Percentiles rank a stretch among this genome's conserved stretches.
Evolutionary conservation across 495 filamentous ascomycete species (phyloP).

Genomic region (Pseudoneurospora amorphoporcata): DNA sequence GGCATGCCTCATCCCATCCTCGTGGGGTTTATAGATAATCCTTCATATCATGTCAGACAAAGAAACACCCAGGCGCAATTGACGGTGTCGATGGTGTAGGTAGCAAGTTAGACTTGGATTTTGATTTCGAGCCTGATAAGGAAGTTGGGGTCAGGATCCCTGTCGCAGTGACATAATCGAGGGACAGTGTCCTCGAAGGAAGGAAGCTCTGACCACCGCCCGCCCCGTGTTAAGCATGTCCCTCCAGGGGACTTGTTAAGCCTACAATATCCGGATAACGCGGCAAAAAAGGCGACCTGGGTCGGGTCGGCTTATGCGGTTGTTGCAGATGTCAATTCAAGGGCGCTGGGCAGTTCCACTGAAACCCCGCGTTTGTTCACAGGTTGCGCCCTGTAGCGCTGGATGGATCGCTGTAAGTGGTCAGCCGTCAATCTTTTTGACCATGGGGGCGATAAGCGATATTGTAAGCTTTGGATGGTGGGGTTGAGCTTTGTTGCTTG

Average conservation of each 20-base stretch:
- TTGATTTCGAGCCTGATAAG: not conserved
- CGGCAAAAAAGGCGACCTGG: not conserved
- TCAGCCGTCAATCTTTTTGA: not conserved
- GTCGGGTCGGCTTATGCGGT: not conserved
- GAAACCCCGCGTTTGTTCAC: not conserved
- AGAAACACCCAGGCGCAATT: not conserved
- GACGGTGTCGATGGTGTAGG: not conserved
- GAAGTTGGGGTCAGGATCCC: not conserved
- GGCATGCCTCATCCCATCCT: conserved; percentile 44
- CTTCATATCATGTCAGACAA: not conserved
- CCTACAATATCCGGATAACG: not conserved
- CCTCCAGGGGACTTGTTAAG: not conserved
- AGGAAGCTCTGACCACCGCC: not conserved
- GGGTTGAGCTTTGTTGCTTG: not conserved
- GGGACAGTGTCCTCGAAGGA: not conserved
- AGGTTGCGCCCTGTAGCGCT: not conserved
- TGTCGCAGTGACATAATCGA: not conserved
- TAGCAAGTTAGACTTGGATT: not conserved
- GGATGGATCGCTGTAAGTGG: not conserved
- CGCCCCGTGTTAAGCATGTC: not conserved
- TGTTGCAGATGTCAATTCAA: not conserved
- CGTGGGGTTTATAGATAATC: not conserved
- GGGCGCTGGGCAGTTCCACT: not conserved
- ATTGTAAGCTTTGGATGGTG: not conserved
- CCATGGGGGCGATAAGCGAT: not conserved